Percentiles rank a stretch among this genome's conserved stretches.
Evolutionary conservation across 148 eudicot genomes (phyloP).

Genomic region (Diospyros kaki): DNA sequence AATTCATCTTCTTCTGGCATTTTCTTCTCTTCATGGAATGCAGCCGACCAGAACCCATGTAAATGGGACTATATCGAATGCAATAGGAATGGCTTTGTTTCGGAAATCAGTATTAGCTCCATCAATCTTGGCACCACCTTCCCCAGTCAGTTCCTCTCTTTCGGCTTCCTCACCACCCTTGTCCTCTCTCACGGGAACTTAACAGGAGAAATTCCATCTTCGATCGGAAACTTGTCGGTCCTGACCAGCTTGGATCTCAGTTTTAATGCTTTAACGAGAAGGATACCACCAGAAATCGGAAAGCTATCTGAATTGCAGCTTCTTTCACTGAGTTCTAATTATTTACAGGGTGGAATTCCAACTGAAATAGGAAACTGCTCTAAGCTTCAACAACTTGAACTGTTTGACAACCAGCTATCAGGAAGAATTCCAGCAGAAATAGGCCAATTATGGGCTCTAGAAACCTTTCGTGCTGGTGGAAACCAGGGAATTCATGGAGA

Average conservation of each 20-base stretch:
- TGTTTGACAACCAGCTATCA: conserved; percentile 32
- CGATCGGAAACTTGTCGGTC: conserved; percentile 23
- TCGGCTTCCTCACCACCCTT: conserved; percentile 22
- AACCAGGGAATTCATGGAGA: conserved; percentile 29
- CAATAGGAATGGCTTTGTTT: conserved; percentile 20
- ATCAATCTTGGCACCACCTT: conserved; percentile 25
- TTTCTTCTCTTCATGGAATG: conserved; percentile 30
- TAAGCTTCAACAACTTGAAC: conserved; percentile 22
- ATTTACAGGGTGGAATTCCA: conserved; percentile 25
- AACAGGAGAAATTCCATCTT: conserved; percentile 28
- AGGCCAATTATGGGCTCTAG: conserved; percentile 17
- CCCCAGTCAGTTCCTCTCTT: conserved; percentile 27
- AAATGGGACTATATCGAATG: conserved; percentile 26
- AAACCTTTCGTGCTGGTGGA: conserved; percentile 38
- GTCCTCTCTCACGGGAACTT: conserved; percentile 26
- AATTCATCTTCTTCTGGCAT: conserved; percentile 23
- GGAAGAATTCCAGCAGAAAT: conserved; percentile 31
- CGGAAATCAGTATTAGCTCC: conserved; percentile 26
- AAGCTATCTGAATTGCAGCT: conserved; percentile 19
- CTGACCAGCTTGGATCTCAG: conserved; percentile 29
- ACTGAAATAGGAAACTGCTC: conserved; percentile 33
- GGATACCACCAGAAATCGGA: conserved; percentile 27
- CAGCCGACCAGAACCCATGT: conserved; percentile 23
- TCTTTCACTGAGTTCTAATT: conserved; percentile 27
- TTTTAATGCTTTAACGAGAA: conserved; percentile 26